These are phyloP conservation scores for Arxiozyma slooffiae DNA, from an alignment of 1,139 yeast species.

Conservation along the genomic window DNA sequence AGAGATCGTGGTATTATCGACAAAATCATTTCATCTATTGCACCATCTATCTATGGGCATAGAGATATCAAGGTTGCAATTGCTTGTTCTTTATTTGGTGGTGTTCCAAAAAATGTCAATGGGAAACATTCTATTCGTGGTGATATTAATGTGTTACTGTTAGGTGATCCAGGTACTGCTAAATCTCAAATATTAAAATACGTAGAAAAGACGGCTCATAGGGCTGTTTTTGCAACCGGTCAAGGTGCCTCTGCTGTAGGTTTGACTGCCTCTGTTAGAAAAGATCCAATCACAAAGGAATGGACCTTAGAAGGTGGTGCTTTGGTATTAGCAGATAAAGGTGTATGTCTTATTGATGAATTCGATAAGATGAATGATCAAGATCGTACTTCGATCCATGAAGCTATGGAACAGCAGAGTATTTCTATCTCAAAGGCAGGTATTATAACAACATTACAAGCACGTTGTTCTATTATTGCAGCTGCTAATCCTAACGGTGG, in stretches of 20 bases:
- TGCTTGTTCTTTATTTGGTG: conserved; percentile 90
- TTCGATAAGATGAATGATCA: conserved; percentile 98
- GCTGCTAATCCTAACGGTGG: conserved; percentile 99
- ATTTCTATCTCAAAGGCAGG: conserved; percentile 97
- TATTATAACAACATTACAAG: conserved; percentile 90
- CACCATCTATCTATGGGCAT: conserved; percentile 96
- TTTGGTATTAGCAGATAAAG: conserved; percentile 90
- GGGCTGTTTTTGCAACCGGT: conserved; percentile 98
- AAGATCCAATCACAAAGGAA: conserved; percentile 89
- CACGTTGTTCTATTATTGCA: conserved; percentile 92
- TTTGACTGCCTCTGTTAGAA: conserved; percentile 90
- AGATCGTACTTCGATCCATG: conserved; percentile 95
- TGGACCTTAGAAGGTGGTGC: conserved; percentile 99
- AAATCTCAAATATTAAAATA: conserved; percentile 92
- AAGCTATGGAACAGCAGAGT: conserved; percentile 98
- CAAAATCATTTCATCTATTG: conserved; percentile 81
- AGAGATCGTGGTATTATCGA: conserved; percentile 73
- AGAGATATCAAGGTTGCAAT: conserved; percentile 87
- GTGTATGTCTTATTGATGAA: conserved; percentile 94
- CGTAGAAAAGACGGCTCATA: conserved; percentile 88
- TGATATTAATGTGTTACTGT: conserved; percentile 80
- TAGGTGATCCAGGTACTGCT: conserved; percentile 99
- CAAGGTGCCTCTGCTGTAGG: conserved; percentile 99
- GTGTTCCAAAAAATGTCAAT: conserved; percentile 87
- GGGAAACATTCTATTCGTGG: conserved; percentile 96